Percentiles rank a stretch among this genome's conserved stretches.
phyloP scores from a whole-genome alignment of 2,329 filamentous ascomycete genomes.

The Emmonsiellopsis sp. region DNA sequence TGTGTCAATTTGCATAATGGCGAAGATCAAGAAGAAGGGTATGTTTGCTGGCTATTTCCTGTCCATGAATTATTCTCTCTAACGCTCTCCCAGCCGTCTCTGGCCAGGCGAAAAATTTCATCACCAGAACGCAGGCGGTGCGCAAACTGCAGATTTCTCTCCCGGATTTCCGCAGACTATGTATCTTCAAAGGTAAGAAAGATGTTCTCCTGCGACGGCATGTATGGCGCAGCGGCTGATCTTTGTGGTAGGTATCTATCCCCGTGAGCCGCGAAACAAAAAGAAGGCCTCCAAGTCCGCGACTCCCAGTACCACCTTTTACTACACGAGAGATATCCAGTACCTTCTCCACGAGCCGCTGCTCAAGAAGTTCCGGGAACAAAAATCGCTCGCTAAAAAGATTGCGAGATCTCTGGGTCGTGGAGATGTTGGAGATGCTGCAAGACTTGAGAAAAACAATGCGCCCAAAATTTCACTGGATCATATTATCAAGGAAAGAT shows the following conservation, averaged over 20 bases:
- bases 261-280: slow-evolving; percentile 89
- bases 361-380: slow-evolving; percentile 88
- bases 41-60: slow-evolving; percentile 16
- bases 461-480: slow-evolving; percentile 86
- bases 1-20: slow-evolving; percentile 43
- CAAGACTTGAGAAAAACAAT: slow-evolving; percentile 81
- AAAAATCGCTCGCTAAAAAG: slow-evolving; percentile 96
- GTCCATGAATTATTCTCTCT: no score
- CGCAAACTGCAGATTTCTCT: slow-evolving; percentile 96
- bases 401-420: slow-evolving; percentile 85
- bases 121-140: slow-evolving; percentile 92
- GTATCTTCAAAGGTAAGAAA: slow-evolving; percentile 81
- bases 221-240: not conserved
- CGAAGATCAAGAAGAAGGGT: slow-evolving; percentile 83
- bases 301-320: slow-evolving; percentile 85
- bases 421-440: slow-evolving; percentile 81
- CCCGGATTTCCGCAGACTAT: slow-evolving; percentile 93
- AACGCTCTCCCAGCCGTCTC: slow-evolving; percentile 51
- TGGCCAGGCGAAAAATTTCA: slow-evolving; percentile 95
- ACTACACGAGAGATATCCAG: slow-evolving; percentile 90
- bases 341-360: slow-evolving; percentile 96
- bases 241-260: slow-evolving; percentile 64
- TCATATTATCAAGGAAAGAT: slow-evolving; percentile 95
- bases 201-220: not conserved
- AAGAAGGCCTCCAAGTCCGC: slow-evolving; percentile 93